A percentile compares a stretch with the other conserved stretches of the same genome.
These are phyloP conservation scores for Myochromella boudieri DNA, from an alignment of 768 basidiomycete species.

Conservation along the genomic window DNA sequence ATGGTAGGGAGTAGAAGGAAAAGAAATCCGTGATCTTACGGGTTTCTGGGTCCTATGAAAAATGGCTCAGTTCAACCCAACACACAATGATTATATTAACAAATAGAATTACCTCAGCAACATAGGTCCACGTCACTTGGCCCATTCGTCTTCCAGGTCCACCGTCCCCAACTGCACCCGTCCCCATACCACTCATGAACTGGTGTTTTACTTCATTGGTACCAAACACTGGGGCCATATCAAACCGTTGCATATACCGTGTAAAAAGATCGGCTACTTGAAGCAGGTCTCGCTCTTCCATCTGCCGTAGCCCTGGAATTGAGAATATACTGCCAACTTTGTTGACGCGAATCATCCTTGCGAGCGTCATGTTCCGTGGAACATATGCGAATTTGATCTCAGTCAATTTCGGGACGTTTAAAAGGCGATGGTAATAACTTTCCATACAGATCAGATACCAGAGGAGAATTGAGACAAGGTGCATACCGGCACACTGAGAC, in stretches of 20 bases:
- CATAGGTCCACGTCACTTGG: conserved; percentile 95
- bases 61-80: background rate
- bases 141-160: conserved; percentile 55
- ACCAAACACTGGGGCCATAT: conserved; percentile 73
- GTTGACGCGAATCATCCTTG: conserved; percentile 82
- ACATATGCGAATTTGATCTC: conserved; percentile 89
- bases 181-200: conserved; percentile 82
- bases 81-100: background rate
- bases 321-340: conserved; percentile 56
- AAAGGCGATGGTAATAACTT: conserved; percentile 89
- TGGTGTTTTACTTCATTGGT: conserved; percentile 84
- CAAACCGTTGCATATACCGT: conserved; percentile 83
- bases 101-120: conserved; percentile 72
- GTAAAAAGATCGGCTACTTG: conserved; percentile 69
- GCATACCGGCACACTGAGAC: conserved; percentile 79
- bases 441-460: conserved; percentile 3
- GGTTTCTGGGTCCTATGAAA: conserved; percentile 70
- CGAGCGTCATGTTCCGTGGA: conserved; percentile 84
- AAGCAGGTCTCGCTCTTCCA: conserved; percentile 76
- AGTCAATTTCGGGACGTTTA: conserved; percentile 91
- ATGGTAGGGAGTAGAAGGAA: conserved; percentile 96
- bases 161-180: conserved; percentile 49
- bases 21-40: conserved; percentile 92
- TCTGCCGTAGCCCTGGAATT: conserved; percentile 78
- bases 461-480: background rate